These are phyloP conservation scores for Candida gorgasii DNA, from an alignment of 805 yeast genomes.

Conservation along the genomic window DNA sequence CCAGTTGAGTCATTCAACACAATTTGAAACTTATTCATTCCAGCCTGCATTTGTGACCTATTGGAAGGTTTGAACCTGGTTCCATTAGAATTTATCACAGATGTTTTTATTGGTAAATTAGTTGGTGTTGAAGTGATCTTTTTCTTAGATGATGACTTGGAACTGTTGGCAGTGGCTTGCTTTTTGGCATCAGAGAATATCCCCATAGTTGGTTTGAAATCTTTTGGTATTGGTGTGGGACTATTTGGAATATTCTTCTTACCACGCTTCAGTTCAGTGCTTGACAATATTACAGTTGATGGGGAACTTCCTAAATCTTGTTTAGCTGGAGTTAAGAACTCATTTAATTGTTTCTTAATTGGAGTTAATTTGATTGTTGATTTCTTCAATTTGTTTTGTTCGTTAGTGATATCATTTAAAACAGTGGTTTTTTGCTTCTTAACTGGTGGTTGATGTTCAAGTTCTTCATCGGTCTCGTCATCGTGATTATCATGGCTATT, in stretches of 20 bases:
- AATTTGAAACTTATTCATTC: conserved; percentile 48
- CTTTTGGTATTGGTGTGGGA: conserved; percentile 36
- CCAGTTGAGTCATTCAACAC: conserved; percentile 40
- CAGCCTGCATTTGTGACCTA: conserved; percentile 36
- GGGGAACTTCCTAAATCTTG: conserved; percentile 39
- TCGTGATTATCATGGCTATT: conserved; percentile 18
- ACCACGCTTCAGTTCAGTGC: conserved; percentile 22
- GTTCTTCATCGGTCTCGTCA: conserved; percentile 19
- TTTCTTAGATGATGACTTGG: conserved; percentile 7
- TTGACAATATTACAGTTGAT: conserved; percentile 42
- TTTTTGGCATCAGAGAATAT: conserved; percentile 29
- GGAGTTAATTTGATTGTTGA: conserved; percentile 7
- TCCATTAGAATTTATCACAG: conserved; percentile 8
- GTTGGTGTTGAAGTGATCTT: conserved; percentile 9
- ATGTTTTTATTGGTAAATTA: conserved; percentile 9
- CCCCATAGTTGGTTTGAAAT: conserved; percentile 39
- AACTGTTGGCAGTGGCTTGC: not conserved
- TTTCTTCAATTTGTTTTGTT: conserved; percentile 10
- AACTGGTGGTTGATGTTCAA: conserved; percentile 4
- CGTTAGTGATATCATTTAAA: conserved; percentile 27
- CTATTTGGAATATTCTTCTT: conserved; percentile 25
- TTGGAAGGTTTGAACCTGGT: conserved; percentile 18
- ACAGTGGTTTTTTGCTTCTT: conserved; percentile 28
- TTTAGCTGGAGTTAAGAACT: conserved; percentile 36
- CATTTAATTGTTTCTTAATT: conserved; percentile 7